Evolutionary conservation across 371 early-diverging fungal species (phyloP).

Genomic region (Rhizopus delemar): DNA sequence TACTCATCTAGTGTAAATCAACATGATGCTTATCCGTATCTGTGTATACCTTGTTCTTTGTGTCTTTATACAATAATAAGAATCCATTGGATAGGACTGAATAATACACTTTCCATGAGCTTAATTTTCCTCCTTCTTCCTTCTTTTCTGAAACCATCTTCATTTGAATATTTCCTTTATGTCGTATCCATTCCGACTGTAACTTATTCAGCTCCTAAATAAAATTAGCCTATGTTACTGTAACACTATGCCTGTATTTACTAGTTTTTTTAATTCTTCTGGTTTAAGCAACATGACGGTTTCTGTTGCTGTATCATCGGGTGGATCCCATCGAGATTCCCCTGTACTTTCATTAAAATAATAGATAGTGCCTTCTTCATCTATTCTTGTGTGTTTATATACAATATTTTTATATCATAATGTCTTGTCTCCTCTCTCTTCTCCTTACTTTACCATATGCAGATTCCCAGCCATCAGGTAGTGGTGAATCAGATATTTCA

Average conservation of each 20-base stretch:
- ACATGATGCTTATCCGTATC: too few species aligned
- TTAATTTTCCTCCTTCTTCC: slow-evolving; percentile 46
- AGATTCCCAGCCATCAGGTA: slow-evolving; percentile 28
- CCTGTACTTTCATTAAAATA: slow-evolving; percentile 50
- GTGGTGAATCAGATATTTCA: not conserved
- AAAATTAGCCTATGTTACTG: not conserved
- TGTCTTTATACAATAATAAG: slow-evolving; percentile 44
- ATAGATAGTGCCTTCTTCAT: slow-evolving; percentile 45
- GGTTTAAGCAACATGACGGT: slow-evolving; percentile 16
- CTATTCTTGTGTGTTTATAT: slow-evolving; percentile 19
- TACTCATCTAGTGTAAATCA: not conserved
- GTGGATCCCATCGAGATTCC: slow-evolving; percentile 48
- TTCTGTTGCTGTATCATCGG: not conserved
- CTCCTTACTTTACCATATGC: slow-evolving; percentile 21
- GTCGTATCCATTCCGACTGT: slow-evolving; percentile 38
- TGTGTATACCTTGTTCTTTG: slow-evolving; percentile 36
- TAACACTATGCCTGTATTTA: slow-evolving; percentile 9
- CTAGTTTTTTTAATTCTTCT: slow-evolving; percentile 37
- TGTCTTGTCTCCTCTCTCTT: too few species aligned
- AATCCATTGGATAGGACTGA: slow-evolving; percentile 47
- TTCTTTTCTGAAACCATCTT: slow-evolving; percentile 48
- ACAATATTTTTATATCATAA: not conserved
- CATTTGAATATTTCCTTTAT: slow-evolving; percentile 49
- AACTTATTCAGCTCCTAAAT: slow-evolving; percentile 39
- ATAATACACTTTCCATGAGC: slow-evolving; percentile 53